Base-by-base conservation (phyloP, 495 filamentous ascomycete species). In the Xylaria flabelliformis region DNA sequence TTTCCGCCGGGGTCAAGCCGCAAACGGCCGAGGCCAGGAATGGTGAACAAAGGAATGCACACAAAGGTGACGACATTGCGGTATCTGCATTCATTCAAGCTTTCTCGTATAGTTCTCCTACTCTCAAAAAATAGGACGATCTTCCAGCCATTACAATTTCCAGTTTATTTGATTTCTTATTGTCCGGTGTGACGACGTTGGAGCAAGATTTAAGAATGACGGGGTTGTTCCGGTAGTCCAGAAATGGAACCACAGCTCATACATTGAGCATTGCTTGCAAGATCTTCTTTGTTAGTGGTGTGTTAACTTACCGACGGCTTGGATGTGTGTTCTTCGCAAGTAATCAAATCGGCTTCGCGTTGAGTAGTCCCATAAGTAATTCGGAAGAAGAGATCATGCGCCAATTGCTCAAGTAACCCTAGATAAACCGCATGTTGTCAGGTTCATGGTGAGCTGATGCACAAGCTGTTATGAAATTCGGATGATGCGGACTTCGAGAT, bases 1-100 rank as follows among this genome's bases (percentile, higher is more conserved):
- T 32, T 34, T 41, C 9, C 29, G 8, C n/a, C 46, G 15, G 19
- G 21, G 24, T 39, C 9, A 13, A 15, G 48, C 64, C 48, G 64
- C n/a, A 53, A 67, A 53, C 64, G 46, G 64, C n/a, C 7, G 24
- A 48, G 46, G 15, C 0, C 24, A 39, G 9, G 64, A 17, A 32
- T 10, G 9, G 15, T 24, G 15, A 24, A 67, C 26, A 46, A 67
- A 67, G 44, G 48, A 41, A 46, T n/a, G 10, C 15, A 53, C 17
- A 67, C 44, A 67, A 53, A 51, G 46, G 17, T 15, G 19, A 19
- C 19, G 19, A 19, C 19, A 19, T n/a, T 21, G 15, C 26, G n/a
- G 15, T 7, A n/a, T 41, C 64, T 67, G 64, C 64, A 65, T 65
- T 48, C 42, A 48, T 61, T 61, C 53, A 8, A 39, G 34, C 55